phyloP scores from a whole-genome alignment of 179 eudicot species.

The Dionaea muscipula region DNA sequence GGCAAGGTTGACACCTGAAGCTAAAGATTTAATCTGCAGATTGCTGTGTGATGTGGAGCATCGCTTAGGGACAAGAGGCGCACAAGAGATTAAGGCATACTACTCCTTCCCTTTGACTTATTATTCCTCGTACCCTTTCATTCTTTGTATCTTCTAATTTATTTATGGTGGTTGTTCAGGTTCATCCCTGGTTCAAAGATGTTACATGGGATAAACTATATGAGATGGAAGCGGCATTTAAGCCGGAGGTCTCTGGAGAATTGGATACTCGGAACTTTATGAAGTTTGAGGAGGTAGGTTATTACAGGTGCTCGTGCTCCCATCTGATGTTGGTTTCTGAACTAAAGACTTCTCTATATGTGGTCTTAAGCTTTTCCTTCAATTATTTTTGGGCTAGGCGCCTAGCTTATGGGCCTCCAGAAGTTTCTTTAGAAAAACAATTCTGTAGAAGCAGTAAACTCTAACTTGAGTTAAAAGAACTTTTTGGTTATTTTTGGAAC shows the following conservation, averaged over 20 bases:
- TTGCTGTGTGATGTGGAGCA: slow-evolving; percentile 54
- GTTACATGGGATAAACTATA: slow-evolving; percentile 52
- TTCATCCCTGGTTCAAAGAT: slow-evolving; percentile 62
- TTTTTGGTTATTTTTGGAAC: too few relatives aligned
- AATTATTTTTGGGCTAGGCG: too few relatives aligned
- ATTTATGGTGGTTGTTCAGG: slow-evolving; percentile 23
- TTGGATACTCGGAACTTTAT: slow-evolving; percentile 61
- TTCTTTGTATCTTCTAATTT: neutral
- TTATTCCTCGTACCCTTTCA: neutral
- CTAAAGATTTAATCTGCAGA: slow-evolving; percentile 52
- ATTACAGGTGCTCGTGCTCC: neutral
- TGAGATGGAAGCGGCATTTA: slow-evolving; percentile 57
- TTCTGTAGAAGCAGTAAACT: too few relatives aligned
- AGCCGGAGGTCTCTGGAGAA: slow-evolving; percentile 51
- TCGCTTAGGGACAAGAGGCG: slow-evolving; percentile 49
- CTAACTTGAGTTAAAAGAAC: too few relatives aligned
- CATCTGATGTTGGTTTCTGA: neutral
- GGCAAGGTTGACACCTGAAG: slow-evolving; percentile 43
- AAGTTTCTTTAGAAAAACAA: too few relatives aligned
- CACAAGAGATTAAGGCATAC: slow-evolving; percentile 51
- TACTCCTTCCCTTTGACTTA: neutral
- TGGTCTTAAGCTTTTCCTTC: too few relatives aligned
- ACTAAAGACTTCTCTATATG: neutral
- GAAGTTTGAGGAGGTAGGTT: slow-evolving; percentile 50
- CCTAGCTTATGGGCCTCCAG: too few relatives aligned